phyloP scores from a whole-genome alignment of 1,139 yeast genomes.

The Suhomyces bolitotheri region DNA sequence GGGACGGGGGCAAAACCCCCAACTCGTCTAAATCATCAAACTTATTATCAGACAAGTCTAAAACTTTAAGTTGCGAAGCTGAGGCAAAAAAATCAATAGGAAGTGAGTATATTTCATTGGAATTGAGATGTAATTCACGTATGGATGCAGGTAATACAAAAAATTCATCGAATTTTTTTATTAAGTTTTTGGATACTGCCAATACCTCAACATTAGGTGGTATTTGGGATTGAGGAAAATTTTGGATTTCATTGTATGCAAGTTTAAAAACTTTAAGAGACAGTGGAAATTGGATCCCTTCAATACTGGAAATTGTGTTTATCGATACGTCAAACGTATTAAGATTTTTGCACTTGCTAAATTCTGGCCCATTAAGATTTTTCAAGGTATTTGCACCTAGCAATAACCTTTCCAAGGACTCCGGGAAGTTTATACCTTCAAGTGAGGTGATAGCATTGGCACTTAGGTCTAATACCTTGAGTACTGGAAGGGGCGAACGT shows the following conservation, averaged over 20 bases:
- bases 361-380: constrained; percentile 20
- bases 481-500: constrained; percentile 8
- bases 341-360: constrained; percentile 9
- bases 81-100: constrained; percentile 17
- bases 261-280: constrained; percentile 17
- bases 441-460: constrained; percentile 22
- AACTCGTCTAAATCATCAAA: constrained; percentile 30
- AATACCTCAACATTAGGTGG: constrained; percentile 20
- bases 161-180: constrained; percentile 12
- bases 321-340: constrained; percentile 17
- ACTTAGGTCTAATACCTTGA: constrained; percentile 21
- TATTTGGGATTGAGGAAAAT: constrained; percentile 14
- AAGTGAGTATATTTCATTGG: constrained; percentile 20
- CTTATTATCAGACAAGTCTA: constrained; percentile 22
- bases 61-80: constrained; percentile 13
- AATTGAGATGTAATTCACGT: constrained; percentile 19
- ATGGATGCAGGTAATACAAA: constrained; percentile 17
- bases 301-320: constrained; percentile 16
- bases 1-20: constrained; percentile 22
- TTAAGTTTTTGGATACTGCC: constrained; percentile 19
- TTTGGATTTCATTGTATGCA: constrained; percentile 20
- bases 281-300: constrained; percentile 16
- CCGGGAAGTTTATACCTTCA: constrained; percentile 16
- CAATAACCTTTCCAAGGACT: constrained; percentile 16
- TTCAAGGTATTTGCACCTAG: constrained; percentile 23